Conservation (phyloP, 768 basidiomycete genomes). For the Tylopilus sp. region DNA sequence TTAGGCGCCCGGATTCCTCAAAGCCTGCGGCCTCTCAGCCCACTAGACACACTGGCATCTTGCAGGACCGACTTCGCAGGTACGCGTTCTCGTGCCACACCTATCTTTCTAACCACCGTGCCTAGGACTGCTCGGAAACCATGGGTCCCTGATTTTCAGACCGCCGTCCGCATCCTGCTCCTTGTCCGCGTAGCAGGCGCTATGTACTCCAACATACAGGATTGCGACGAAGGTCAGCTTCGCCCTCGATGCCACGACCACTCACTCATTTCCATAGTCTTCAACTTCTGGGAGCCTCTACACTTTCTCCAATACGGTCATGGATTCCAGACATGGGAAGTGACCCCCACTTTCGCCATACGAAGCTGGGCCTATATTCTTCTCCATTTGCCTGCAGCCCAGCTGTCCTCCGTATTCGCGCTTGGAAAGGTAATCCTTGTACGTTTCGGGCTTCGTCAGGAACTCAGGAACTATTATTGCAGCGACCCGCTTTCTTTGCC, state of each 20-base stretch:
- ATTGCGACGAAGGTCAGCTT: slow-evolving; percentile 90
- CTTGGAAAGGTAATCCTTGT: slow-evolving; percentile 64
- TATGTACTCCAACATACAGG: slow-evolving; percentile 93
- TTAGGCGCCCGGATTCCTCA: slow-evolving; percentile 42
- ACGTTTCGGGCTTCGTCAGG: not conserved
- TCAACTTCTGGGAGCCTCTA: slow-evolving; percentile 98
- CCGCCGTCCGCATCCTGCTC: slow-evolving; percentile 80
- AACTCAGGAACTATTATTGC: slow-evolving; percentile 16
- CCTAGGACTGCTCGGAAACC: slow-evolving; percentile 66
- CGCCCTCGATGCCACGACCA: not conserved
- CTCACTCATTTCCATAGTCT: slow-evolving; percentile 53
- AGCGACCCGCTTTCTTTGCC: slow-evolving; percentile 89
- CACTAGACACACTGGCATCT: slow-evolving; percentile 59
- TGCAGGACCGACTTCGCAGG: slow-evolving; percentile 82
- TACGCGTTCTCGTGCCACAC: slow-evolving; percentile 23
- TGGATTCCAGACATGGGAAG: slow-evolving; percentile 99
- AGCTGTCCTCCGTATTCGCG: slow-evolving; percentile 53
- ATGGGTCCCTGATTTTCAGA: slow-evolving; percentile 81
- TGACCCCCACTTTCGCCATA: slow-evolving; percentile 86
- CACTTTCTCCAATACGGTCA: slow-evolving; percentile 84
- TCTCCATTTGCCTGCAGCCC: slow-evolving; percentile 69
- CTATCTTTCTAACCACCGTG: slow-evolving; percentile 6
- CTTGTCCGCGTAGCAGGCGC: slow-evolving; percentile 78
- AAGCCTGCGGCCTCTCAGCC: slow-evolving; percentile 22
- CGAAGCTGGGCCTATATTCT: slow-evolving; percentile 93